These are phyloP conservation scores for Komagataella pseudopastoris DNA, from an alignment of 805 yeast species.

Conservation along the genomic window DNA sequence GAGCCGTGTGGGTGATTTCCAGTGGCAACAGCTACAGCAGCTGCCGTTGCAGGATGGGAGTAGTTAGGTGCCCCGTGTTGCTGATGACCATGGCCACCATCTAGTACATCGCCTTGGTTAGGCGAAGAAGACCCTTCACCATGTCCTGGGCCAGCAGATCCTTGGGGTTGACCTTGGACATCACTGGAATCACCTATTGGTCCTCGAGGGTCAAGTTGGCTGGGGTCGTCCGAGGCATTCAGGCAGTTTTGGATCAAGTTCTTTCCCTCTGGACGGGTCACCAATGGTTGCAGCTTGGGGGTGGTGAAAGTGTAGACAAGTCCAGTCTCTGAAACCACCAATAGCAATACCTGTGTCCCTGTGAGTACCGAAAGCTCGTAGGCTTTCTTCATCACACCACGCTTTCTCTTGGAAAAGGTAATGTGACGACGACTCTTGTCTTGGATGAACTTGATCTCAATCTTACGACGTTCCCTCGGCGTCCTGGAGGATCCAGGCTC, in stretches of 20 bases:
- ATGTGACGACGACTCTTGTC: constrained; percentile 97
- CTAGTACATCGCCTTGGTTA: neutral
- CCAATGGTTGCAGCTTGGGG: constrained; percentile 97
- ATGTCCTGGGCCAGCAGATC: neutral
- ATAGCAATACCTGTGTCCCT: constrained; percentile 89
- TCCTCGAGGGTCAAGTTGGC: neutral
- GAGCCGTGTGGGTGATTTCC: neutral
- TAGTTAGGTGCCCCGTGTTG: neutral
- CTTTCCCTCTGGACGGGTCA: constrained; percentile 94
- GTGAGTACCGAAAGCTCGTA: constrained; percentile 93
- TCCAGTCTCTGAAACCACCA: constrained; percentile 98
- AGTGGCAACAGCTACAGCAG: neutral
- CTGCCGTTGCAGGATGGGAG: neutral
- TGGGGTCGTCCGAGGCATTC: constrained; percentile 87
- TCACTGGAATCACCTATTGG: neutral
- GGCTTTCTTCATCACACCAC: constrained; percentile 99
- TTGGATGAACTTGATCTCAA: constrained; percentile 93
- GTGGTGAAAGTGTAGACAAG: constrained; percentile 96
- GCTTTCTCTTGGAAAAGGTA: constrained; percentile 95
- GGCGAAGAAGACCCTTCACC: neutral
- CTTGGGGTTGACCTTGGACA: neutral
- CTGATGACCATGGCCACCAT: neutral
- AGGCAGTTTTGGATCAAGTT: constrained; percentile 92
- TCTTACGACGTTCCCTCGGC: constrained; percentile 63
- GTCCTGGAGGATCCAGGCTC: constrained; percentile 31